These are phyloP conservation scores for Trametes hirsuta DNA, from an alignment of 1,284 basidiomycete genomes.

Conservation along the genomic window DNA sequence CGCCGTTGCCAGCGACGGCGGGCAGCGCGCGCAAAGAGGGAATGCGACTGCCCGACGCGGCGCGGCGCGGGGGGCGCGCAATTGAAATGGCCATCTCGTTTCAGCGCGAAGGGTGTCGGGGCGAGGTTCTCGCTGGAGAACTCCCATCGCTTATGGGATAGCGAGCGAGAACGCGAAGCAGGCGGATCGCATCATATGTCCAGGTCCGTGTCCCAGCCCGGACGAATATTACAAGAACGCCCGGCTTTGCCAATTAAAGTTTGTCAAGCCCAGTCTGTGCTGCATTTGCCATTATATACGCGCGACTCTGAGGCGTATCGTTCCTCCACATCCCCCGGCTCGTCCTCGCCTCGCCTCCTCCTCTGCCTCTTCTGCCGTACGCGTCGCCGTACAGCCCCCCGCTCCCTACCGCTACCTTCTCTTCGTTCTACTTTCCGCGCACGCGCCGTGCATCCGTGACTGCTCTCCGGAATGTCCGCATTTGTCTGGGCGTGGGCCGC, in stretches of 20 bases:
- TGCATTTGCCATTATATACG: neutral
- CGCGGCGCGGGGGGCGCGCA: neutral
- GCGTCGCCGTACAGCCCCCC: neutral
- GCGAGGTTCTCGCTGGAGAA: neutral
- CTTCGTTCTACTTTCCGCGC: constrained; percentile 1
- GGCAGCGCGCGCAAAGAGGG: neutral
- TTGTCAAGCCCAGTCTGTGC: constrained; percentile 22
- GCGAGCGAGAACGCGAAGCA: constrained; percentile 5
- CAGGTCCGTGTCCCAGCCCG: neutral
- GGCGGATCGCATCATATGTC: constrained; percentile 20
- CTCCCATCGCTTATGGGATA: constrained; percentile 19
- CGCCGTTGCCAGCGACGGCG: constrained; percentile 14
- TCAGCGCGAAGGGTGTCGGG: constrained; percentile 2
- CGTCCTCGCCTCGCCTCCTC: neutral
- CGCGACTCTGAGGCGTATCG: constrained; percentile 1
- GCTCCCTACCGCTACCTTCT: constrained; percentile 1
- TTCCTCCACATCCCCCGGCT: neutral
- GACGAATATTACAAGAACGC: constrained; percentile 7
- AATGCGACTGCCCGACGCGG: neutral
- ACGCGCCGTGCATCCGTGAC: constrained; percentile 25
- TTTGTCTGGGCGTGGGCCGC: constrained; percentile 24
- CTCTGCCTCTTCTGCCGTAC: neutral
- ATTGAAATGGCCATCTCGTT: constrained; percentile 1
- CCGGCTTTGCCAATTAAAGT: constrained; percentile 24
- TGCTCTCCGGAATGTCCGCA: constrained; percentile 26